Evolutionary conservation across 2,329 filamentous ascomycete species (phyloP), one percentile per base, ranked within the genome.

Genomic region (Epichloe sp.): DNA sequence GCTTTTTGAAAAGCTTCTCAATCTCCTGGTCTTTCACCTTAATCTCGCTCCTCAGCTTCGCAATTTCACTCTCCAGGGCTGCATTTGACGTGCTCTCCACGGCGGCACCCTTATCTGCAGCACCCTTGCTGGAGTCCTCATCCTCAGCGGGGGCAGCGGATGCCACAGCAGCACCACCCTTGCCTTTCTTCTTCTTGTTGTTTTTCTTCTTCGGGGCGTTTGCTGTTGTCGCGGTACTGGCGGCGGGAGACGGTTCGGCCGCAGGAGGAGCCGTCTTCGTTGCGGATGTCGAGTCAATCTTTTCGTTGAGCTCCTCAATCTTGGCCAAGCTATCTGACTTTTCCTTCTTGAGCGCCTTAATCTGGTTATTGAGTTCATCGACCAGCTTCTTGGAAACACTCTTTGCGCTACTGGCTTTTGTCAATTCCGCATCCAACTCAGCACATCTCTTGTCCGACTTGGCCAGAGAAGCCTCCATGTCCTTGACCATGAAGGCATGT

Each of bases 101-200:
- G 8, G 4, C 7, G 14, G 15, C 45, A 41, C 34, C 15, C 19
- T 34, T 19, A n/a, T 41, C 44, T 21, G 15, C n/a, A 17, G 49
- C n/a, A n/a, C 26, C 47, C 36, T 49, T 44, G 31, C n/a, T 19
- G 3, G 42, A 42, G 3, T 45, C 63, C 5, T 68, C 58, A 50
- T 74, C 71, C 19, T 70, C 64, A 7, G 61, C 58, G 7, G 61
- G 54, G 5, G 60, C 47, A n/a, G 69, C 66, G 8, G 72, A 67
- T 23, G 47, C 15, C 14, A 23, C 31, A 6, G 67, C 65, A 56
- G 78, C 80, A 35, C 75, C 78, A 17, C 79, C 80, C 72, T 90
- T 91, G 68, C 83, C 86, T 77, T 94, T 95, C 73, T 91, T 95
- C 64, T 89, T 94, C 66, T 87, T 90, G 68, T 88, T 94, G 67